Base-by-base conservation (phyloP, 2,329 filamentous ascomycete genomes). In the Pseudogymnoascus sp. region DNA sequence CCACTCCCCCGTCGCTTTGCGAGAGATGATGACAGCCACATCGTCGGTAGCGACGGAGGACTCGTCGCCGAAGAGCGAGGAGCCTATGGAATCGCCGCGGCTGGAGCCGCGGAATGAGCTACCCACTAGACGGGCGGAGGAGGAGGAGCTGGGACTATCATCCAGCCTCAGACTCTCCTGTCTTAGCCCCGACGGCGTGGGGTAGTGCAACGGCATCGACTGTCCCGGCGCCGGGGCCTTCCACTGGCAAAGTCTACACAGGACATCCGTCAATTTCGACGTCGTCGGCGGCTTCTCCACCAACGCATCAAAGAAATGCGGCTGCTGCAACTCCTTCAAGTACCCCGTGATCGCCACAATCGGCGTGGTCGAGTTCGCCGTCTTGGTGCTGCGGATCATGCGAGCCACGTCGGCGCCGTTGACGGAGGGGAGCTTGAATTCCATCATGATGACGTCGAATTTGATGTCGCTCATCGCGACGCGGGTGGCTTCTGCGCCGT, bases 381-480 rank as follows among this genome's bases (percentile, higher is more conserved):
- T 97, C 77, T 93, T 94, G 0, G 93, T 97, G 72, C 97, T 93
- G 58, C 94, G 87, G 67, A 99, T 92, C 94, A 99, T 99, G 35
- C 94, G 88, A 59, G 94, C 93, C 62, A 99, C 90, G 72, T 99
- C 94, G 10, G 91, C 89, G 25, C 94, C 94, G 69, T 92, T 97
- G 71, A 97, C 92, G 71, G 96, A 91, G 8, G 94, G 93, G 52
- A 99, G 79, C 73, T 93, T 95, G 77, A 92, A 97, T 75, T 99
- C 94, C 74, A 96, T 93, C 80, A 99, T 94, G 72, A 99, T 97
- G 69, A 97, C 91, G 75, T 99, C 94, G 71, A 97, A 99, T 71
- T 97, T 96, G 72, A 99, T 93, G 72, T 97, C 93, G 71, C 93
- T 93, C 80, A 96, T 90, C 29, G 94, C 92, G 75, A 94, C 96